Percentiles rank a stretch among this genome's conserved stretches.
phyloP scores from a whole-genome alignment of 208 protist genomes.

The Crithidia bombi region DNA sequence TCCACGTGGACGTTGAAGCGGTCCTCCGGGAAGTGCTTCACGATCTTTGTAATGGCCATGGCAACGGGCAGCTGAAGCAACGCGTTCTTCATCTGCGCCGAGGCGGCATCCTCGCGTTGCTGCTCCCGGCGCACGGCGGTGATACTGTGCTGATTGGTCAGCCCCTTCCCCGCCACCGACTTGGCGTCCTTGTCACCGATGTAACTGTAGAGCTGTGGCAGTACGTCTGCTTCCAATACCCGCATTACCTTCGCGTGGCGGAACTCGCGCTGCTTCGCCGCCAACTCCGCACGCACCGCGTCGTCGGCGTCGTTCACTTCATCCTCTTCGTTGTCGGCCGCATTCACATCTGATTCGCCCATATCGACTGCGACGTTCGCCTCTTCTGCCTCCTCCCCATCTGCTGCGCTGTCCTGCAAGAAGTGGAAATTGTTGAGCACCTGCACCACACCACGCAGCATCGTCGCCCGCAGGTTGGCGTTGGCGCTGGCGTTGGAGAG shows the following conservation, averaged over 20 bases:
- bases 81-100: slow-evolving; percentile 56
- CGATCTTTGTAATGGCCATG: slow-evolving; percentile 87
- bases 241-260: slow-evolving; percentile 65
- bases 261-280: slow-evolving; percentile 51
- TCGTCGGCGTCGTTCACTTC: slow-evolving; percentile 63
- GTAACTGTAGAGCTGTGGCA: slow-evolving; percentile 88
- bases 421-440: slow-evolving; percentile 89
- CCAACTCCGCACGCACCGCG: slow-evolving; percentile 35
- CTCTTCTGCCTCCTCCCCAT: slow-evolving; percentile 13
- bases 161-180: slow-evolving; percentile 32
- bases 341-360: slow-evolving; percentile 26
- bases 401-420: slow-evolving; percentile 47
- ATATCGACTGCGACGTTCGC: slow-evolving; percentile 11
- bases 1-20: slow-evolving; percentile 78
- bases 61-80: slow-evolving; percentile 89
- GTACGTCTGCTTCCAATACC: slow-evolving; percentile 79
- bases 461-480: slow-evolving; percentile 66
- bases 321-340: slow-evolving; percentile 45
- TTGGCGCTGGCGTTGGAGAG: slow-evolving; percentile 77
- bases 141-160: slow-evolving; percentile 67
- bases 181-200: slow-evolving; percentile 54
- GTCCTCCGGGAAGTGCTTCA: slow-evolving; percentile 79
- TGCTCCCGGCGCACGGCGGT: slow-evolving; percentile 65
- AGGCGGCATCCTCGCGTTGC: slow-evolving; percentile 62
- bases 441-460: slow-evolving; percentile 89